These are phyloP conservation scores for Alternaria burnsii DNA, from an alignment of 2,329 filamentous ascomycete species.

Conservation along the genomic window DNA sequence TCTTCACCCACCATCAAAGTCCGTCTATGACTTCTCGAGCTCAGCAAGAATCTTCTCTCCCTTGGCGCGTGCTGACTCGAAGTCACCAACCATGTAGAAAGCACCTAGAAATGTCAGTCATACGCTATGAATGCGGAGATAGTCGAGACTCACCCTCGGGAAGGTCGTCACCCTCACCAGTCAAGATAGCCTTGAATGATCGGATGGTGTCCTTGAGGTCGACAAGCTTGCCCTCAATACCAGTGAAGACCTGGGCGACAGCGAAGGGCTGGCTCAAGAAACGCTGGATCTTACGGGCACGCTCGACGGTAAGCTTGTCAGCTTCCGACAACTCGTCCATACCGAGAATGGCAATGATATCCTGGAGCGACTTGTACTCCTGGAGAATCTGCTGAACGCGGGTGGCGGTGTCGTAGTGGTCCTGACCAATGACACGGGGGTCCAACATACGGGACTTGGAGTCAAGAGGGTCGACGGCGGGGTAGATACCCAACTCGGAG, in stretches of 20 bases:
- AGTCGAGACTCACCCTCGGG: constrained; percentile 76
- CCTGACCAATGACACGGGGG: constrained; percentile 96
- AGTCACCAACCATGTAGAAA: constrained; percentile 99
- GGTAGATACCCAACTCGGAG: constrained; percentile 99
- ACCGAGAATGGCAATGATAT: constrained; percentile 99
- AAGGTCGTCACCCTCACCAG: constrained; percentile 93
- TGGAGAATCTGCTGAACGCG: constrained; percentile 99
- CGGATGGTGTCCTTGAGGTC: constrained; percentile 98
- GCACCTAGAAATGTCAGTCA: constrained; percentile 58
- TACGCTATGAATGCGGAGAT: background rate
- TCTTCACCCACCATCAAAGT: constrained; percentile 42
- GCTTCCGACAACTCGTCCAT: constrained; percentile 99
- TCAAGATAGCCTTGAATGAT: constrained; percentile 97
- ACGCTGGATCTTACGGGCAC: constrained; percentile 99
- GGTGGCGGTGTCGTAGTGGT: constrained; percentile 95
- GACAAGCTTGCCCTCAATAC: constrained; percentile 96
- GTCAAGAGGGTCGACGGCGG: constrained; percentile 98
- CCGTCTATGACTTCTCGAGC: constrained; percentile 67
- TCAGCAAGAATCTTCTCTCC: constrained; percentile 99
- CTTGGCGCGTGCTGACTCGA: constrained; percentile 91
- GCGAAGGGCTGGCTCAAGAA: constrained; percentile 99
- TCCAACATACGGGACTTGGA: constrained; percentile 99
- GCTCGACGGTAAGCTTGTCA: constrained; percentile 99
- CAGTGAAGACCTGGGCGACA: constrained; percentile 83
- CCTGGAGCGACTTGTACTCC: constrained; percentile 99